phyloP scores from a whole-genome alignment of 495 filamentous ascomycete genomes.

The Barbatosphaeria neglecta region DNA sequence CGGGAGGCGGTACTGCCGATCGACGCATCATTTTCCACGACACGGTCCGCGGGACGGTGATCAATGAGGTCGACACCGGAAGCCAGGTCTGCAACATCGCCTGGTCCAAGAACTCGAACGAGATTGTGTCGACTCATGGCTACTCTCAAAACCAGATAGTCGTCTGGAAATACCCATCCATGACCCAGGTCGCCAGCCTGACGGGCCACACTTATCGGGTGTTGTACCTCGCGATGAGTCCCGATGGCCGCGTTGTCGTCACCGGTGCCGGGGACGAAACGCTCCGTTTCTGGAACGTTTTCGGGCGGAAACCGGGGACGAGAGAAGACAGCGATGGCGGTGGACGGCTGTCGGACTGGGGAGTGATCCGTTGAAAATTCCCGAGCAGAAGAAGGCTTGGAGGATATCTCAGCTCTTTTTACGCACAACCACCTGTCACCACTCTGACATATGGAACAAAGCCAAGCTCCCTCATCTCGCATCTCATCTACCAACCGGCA shows the following conservation, averaged over 20 bases:
- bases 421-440: background rate
- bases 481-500: no score
- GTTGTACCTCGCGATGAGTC: conserved; percentile 92
- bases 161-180: conserved; percentile 96
- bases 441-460: no score
- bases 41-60: conserved; percentile 62
- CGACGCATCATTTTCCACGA: conserved; percentile 97
- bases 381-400: background rate
- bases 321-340: conserved; percentile 40
- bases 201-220: conserved; percentile 96
- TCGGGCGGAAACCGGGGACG: conserved; percentile 52
- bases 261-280: conserved; percentile 97
- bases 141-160: conserved; percentile 97
- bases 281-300: conserved; percentile 91
- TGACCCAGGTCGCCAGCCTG: conserved; percentile 89
- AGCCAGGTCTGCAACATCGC: conserved; percentile 95
- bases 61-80: conserved; percentile 86
- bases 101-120: conserved; percentile 91
- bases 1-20: conserved; percentile 91
- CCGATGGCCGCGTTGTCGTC: conserved; percentile 84
- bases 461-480: background rate
- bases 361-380: conserved; percentile 49
- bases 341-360: conserved; percentile 55
- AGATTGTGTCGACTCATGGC: conserved; percentile 95
- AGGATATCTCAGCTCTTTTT: conserved; percentile 2